A percentile compares a stretch with the other conserved stretches of the same genome.
Evolutionary conservation across 129 eudicot species (phyloP).

Genomic region (Saussurea involucrata): DNA sequence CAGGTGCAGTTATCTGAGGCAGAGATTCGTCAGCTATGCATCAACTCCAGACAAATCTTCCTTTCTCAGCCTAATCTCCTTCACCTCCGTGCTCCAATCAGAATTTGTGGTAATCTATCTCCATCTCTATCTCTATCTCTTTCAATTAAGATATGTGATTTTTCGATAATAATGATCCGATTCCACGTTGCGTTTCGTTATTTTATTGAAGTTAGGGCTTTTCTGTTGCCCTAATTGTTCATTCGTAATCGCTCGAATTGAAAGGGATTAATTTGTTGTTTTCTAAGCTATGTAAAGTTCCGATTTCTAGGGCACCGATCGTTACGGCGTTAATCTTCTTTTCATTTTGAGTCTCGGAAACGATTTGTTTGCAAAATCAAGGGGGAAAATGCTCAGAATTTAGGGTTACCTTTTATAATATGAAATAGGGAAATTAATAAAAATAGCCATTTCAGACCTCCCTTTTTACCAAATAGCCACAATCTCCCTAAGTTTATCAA

Average conservation of each 20-base stretch:
- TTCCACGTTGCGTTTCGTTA: neutral
- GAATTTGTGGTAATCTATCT: slow-evolving; percentile 55
- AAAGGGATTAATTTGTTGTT: no score
- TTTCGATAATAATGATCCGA: neutral
- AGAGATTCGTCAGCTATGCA: slow-evolving; percentile 78
- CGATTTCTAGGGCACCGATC: neutral
- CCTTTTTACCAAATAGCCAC: no score
- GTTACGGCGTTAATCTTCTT: neutral
- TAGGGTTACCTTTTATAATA: neutral
- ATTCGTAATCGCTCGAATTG: no score
- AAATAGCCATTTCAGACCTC: no score
- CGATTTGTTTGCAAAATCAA: neutral
- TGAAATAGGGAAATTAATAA: no score
- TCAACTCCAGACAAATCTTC: slow-evolving; percentile 65
- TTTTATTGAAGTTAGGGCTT: no score
- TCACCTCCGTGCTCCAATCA: slow-evolving; percentile 58
- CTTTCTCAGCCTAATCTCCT: slow-evolving; percentile 76
- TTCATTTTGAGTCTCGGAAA: neutral
- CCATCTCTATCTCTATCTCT: no score
- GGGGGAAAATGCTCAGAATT: slow-evolving; percentile 5
- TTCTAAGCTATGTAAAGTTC: neutral
- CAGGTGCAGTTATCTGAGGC: slow-evolving; percentile 76
- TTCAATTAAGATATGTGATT: neutral
- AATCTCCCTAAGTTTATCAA: no score
- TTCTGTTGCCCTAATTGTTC: slow-evolving; percentile 3